These are phyloP conservation scores for Butyriboletus loyo DNA, from an alignment of 768 basidiomycete genomes.

Conservation along the genomic window DNA sequence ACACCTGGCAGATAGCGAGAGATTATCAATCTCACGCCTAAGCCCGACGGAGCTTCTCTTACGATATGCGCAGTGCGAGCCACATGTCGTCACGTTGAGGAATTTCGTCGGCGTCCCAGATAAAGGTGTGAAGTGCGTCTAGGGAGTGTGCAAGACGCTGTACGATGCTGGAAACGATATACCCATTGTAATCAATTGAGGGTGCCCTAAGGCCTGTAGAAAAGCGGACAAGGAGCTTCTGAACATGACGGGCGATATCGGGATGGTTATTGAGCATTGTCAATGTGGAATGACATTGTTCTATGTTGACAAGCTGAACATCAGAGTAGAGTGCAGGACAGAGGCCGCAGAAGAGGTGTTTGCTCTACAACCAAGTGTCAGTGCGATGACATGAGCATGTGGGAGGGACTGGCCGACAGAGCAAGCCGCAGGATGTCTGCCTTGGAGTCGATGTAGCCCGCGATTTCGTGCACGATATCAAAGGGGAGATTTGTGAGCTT, in stretches of 20 bases:
- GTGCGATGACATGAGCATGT: neutral
- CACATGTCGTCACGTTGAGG: slow-evolving; percentile 74
- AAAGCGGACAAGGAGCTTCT: slow-evolving; percentile 49
- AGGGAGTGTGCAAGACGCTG: slow-evolving; percentile 49
- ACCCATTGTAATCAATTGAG: slow-evolving; percentile 17
- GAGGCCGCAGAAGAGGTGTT: slow-evolving; percentile 47
- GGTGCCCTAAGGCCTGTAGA: slow-evolving; percentile 28
- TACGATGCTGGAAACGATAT: slow-evolving; percentile 50
- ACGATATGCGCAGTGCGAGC: slow-evolving; percentile 70
- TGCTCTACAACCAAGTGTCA: slow-evolving; percentile 43
- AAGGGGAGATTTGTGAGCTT: slow-evolving; percentile 38
- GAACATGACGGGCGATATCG: slow-evolving; percentile 66
- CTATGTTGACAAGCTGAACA: slow-evolving; percentile 50
- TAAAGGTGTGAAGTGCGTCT: slow-evolving; percentile 63
- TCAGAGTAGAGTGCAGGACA: slow-evolving; percentile 58
- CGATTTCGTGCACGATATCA: slow-evolving; percentile 69
- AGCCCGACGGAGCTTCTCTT: slow-evolving; percentile 16
- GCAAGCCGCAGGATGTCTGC: slow-evolving; percentile 58
- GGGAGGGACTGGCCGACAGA: slow-evolving; percentile 48
- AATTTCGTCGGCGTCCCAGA: slow-evolving; percentile 69
- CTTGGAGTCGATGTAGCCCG: slow-evolving; percentile 48
- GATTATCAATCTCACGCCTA: neutral
- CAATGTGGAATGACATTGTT: slow-evolving; percentile 64
- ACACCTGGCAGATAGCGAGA: slow-evolving; percentile 43
- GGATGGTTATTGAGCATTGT: slow-evolving; percentile 56